Base-by-base conservation (phyloP, 352 stramenopile species). In the Pythium utonaiense region DNA sequence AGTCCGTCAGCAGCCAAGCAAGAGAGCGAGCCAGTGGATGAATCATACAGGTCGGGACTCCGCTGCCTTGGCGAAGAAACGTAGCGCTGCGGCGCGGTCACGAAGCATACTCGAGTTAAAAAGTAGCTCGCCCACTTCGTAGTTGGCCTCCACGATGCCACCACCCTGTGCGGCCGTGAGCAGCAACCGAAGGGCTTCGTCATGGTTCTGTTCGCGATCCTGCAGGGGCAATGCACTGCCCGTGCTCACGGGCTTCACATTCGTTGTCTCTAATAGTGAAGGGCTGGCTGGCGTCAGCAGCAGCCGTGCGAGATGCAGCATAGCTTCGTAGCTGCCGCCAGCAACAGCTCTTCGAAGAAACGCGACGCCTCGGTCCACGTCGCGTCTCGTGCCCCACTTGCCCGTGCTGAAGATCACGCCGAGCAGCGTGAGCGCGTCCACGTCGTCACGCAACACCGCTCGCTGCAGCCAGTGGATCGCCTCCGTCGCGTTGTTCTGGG, bases 381-480 rank as follows among this genome's bases (percentile, higher is more conserved):
- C 80, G 12, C 51, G 53, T 53, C 83, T 86, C 27, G 87, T 68
- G 24, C 71, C 75, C 41, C 82, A 70, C 34, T 70, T 41, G 13
- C 57, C 81, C 22, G 57, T 66, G 9, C 60, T 60, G 41, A 81
- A 90, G 13, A 90, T 62, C 5, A 66, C 24, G 0, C 81, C 83
- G 12, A 93, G 52, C 1, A 74, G 63, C 36, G 66, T 75, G 22
- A 85, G 70, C 10, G 83, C 75, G 8, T 68, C 77, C 8, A 70
- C 57, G 56, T 90, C 73, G 13, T 64, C 68, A 65, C 83, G 13
- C 3, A 49, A 24, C 6, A 59, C 55, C 1, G 77, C 78, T 14
- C 76, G 72, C 34, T 89, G 80, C 30, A 91, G 66, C 44, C 82
- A 91, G 53, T 93, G 81, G 53, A 88, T 73, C 1, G 79, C 79